phyloP scores from a whole-genome alignment of 2,329 filamentous ascomycete genomes.

The Blumeria graminis region DNA sequence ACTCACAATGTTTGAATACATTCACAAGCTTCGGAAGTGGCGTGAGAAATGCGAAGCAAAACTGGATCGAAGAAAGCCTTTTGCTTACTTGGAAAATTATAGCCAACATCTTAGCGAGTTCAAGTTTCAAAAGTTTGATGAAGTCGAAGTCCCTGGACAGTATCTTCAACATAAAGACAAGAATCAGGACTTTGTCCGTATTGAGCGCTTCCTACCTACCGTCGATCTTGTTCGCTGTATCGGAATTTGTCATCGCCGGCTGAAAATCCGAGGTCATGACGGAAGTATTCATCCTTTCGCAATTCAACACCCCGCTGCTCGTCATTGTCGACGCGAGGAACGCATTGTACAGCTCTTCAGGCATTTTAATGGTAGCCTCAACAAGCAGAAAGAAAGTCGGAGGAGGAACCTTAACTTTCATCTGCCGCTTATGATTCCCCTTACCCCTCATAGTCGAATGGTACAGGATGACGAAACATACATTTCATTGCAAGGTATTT shows the following conservation, averaged over 20 bases:
- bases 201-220: slow-evolving; percentile 86
- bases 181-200: slow-evolving; percentile 94
- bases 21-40: slow-evolving; percentile 88
- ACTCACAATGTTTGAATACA: slow-evolving; percentile 96
- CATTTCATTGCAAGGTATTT: slow-evolving; percentile 81
- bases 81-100: slow-evolving; percentile 43
- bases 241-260: slow-evolving; percentile 69
- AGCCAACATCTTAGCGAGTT: slow-evolving; percentile 90
- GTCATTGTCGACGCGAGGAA: slow-evolving; percentile 84
- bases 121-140: slow-evolving; percentile 91
- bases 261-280: slow-evolving; percentile 94
- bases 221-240: slow-evolving; percentile 83
- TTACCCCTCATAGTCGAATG: slow-evolving; percentile 83
- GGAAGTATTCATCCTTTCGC: slow-evolving; percentile 93
- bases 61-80: slow-evolving; percentile 46
- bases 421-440: slow-evolving; percentile 79
- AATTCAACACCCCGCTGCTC: slow-evolving; percentile 80
- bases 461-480: slow-evolving; percentile 91
- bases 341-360: slow-evolving; percentile 89
- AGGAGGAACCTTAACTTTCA: slow-evolving; percentile 91
- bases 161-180: slow-evolving; percentile 96
- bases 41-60: slow-evolving; percentile 96
- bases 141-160: slow-evolving; percentile 91
- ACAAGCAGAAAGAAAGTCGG: slow-evolving; percentile 83
- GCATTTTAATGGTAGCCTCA: slow-evolving; percentile 80